A percentile compares a stretch with the other conserved stretches of the same genome.
phyloP scores from a whole-genome alignment of 1,139 yeast species.

The Yamadazyma triangularis region DNA sequence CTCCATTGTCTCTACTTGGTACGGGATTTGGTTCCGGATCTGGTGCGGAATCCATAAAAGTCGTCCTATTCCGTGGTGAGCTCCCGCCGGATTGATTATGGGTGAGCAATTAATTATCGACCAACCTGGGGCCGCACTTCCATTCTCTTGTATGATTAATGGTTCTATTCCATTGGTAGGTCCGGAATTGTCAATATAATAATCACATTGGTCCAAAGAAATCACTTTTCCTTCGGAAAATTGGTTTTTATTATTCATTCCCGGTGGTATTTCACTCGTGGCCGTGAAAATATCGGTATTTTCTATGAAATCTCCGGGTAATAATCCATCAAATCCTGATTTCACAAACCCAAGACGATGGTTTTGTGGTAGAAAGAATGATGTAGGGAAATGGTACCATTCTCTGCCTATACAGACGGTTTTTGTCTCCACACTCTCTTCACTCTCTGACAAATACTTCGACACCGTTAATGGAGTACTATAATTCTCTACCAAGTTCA shows the following conservation, averaged over 20 bases:
- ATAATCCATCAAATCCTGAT: constrained; percentile 79
- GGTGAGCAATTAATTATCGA: no score
- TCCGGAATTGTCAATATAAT: constrained; percentile 50
- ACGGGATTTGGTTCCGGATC: constrained; percentile 18
- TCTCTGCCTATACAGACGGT: constrained; percentile 88
- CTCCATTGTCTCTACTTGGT: constrained; percentile 38
- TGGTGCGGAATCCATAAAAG: constrained; percentile 40
- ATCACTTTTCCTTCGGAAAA: constrained; percentile 53
- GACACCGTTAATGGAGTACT: constrained; percentile 48
- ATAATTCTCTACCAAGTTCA: constrained; percentile 50
- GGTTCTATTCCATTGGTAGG: constrained; percentile 14
- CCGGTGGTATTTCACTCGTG: constrained; percentile 45
- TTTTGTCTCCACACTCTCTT: no score
- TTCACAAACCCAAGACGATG: constrained; percentile 61
- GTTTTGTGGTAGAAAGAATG: constrained; percentile 66
- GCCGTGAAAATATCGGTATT: constrained; percentile 16
- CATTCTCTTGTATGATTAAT: constrained; percentile 3
- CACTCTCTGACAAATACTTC: constrained; percentile 3
- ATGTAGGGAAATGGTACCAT: constrained; percentile 91
- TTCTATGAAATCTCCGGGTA: constrained; percentile 83
- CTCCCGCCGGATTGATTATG: constrained; percentile 45
- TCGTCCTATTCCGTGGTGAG: constrained; percentile 40
- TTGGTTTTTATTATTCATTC: constrained; percentile 70
- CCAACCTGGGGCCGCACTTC: constrained; percentile 5
- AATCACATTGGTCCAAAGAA: constrained; percentile 47